Percentiles rank a stretch among this genome's conserved stretches.
These are phyloP conservation scores for Lactifluus piperatus DNA, from an alignment of 768 basidiomycete genomes.

Conservation along the genomic window DNA sequence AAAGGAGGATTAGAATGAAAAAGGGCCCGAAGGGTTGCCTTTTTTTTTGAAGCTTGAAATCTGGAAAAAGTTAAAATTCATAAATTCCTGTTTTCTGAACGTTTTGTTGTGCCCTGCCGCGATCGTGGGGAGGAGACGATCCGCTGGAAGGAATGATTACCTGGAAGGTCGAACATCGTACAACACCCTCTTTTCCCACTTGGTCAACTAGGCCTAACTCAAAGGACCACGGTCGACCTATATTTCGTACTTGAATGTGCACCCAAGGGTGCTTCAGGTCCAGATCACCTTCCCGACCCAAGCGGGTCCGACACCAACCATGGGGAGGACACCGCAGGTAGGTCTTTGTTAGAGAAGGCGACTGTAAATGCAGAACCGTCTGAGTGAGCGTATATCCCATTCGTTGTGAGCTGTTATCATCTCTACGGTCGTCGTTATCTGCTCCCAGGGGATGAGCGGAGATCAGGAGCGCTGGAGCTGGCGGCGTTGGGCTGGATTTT, in stretches of 20 bases:
- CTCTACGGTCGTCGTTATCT: slow-evolving; percentile 15
- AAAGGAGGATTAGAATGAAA: not conserved
- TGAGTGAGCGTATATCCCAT: slow-evolving; percentile 40
- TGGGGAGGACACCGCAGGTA: slow-evolving; percentile 55
- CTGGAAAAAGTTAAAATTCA: not conserved
- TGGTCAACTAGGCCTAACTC: slow-evolving; percentile 69
- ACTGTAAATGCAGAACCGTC: slow-evolving; percentile 72
- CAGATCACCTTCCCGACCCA: slow-evolving; percentile 29
- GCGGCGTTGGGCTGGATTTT: slow-evolving; percentile 39
- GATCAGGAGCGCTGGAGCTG: slow-evolving; percentile 39
- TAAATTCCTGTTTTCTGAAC: no score
- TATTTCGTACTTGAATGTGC: slow-evolving; percentile 62
- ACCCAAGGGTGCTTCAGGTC: slow-evolving; percentile 66
- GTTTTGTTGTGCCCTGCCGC: not conserved
- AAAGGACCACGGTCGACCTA: slow-evolving; percentile 63
- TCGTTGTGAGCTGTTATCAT: slow-evolving; percentile 25
- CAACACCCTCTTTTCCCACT: slow-evolving; percentile 44
- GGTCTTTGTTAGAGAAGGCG: slow-evolving; percentile 59
- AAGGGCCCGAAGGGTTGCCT: not conserved
- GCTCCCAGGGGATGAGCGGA: slow-evolving; percentile 30
- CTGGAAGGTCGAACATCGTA: slow-evolving; percentile 77
- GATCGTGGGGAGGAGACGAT: slow-evolving; percentile 7
- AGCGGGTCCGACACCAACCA: not conserved
- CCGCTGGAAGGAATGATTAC: slow-evolving; percentile 31
- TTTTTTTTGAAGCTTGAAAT: not conserved